These are phyloP conservation scores for Ceratobasidium sp. DNA, from an alignment of 1,284 basidiomycete species.

Conservation along the genomic window DNA sequence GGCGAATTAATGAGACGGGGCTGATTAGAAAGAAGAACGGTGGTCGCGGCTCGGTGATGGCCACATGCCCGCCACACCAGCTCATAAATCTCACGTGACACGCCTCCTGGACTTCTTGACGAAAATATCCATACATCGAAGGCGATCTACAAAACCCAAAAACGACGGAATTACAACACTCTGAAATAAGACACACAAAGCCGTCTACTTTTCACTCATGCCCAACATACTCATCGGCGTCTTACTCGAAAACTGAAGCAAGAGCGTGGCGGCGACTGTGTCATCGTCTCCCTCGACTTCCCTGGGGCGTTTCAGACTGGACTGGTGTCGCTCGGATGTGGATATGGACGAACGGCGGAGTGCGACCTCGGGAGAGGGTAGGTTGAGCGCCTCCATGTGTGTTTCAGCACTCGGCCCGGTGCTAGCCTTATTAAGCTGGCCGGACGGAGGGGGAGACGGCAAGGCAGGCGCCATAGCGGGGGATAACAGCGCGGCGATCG, in stretches of 20 bases:
- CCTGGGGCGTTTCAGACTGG: neutral
- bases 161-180: constrained; percentile 15
- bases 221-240: constrained; percentile 44
- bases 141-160: constrained; percentile 14
- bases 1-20: neutral
- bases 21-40: neutral
- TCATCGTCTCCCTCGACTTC: constrained; percentile 8
- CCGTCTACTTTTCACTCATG: constrained; percentile 25
- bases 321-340: neutral
- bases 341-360: constrained; percentile 21
- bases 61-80: constrained; percentile 21
- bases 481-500: constrained; percentile 38
- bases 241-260: constrained; percentile 46
- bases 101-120: neutral
- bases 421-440: constrained; percentile 1
- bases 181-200: neutral
- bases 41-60: constrained; percentile 9
- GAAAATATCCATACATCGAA: neutral
- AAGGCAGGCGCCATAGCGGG: constrained; percentile 17
- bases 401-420: neutral
- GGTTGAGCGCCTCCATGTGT: constrained; percentile 39
- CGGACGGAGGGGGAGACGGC: constrained; percentile 41
- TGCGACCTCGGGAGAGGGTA: constrained; percentile 40
- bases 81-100: neutral
- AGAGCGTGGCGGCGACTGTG: constrained; percentile 34